Conservation (phyloP, 2,329 filamentous ascomycete species). For the Tolypocladium sp. region DNA sequence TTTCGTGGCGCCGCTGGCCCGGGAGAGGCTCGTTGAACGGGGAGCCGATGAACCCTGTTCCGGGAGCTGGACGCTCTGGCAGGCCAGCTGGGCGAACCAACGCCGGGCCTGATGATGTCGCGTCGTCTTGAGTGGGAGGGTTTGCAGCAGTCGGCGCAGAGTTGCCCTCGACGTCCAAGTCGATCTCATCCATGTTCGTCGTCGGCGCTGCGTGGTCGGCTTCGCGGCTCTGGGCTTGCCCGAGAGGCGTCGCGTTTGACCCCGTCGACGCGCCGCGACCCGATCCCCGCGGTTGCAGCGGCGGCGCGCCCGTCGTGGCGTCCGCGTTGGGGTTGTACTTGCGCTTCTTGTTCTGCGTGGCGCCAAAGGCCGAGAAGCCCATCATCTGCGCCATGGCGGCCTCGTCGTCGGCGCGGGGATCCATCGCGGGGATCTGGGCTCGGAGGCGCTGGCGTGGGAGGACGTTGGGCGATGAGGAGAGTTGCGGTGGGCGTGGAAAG, state of each 20-base stretch:
- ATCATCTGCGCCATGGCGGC: slow-evolving; percentile 55
- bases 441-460: not conserved
- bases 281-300: not conserved
- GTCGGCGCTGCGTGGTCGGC: slow-evolving; percentile 6
- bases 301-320: slow-evolving; percentile 17
- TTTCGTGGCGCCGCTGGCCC: not conserved
- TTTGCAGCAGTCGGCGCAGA: not conserved
- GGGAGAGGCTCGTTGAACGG: not conserved
- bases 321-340: slow-evolving; percentile 52
- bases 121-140: not conserved
- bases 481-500: too few species aligned
- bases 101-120: slow-evolving; percentile 6
- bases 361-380: slow-evolving; percentile 67
- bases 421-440: slow-evolving; percentile 4
- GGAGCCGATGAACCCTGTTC: slow-evolving; percentile 3
- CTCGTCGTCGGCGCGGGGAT: slow-evolving; percentile 20
- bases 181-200: slow-evolving; percentile 36
- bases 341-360: slow-evolving; percentile 50
- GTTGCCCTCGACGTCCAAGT: slow-evolving; percentile 29
- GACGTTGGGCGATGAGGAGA: not conserved
- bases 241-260: slow-evolving; percentile 28
- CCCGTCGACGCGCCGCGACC: slow-evolving; percentile 17
- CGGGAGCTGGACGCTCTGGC: slow-evolving; percentile 20
- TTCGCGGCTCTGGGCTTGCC: slow-evolving; percentile 4
- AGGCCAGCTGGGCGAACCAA: slow-evolving; percentile 23